Evolutionary conservation across 495 filamentous ascomycete species (phyloP).

Genomic region (Xylaria castorea): DNA sequence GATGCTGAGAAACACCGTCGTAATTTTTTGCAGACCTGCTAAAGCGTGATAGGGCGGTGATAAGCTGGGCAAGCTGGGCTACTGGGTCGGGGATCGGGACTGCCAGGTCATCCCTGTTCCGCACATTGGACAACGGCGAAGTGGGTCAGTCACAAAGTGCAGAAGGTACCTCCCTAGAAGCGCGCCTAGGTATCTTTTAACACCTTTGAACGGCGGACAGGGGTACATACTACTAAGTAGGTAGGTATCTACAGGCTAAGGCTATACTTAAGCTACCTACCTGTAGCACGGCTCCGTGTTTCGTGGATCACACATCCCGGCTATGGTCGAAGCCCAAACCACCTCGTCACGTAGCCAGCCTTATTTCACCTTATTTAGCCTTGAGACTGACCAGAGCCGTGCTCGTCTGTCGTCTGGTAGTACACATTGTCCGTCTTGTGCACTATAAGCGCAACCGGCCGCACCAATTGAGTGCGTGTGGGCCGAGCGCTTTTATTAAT

Average conservation of each 20-base stretch:
- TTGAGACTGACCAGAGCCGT: not conserved
- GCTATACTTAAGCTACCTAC: too few relatives aligned
- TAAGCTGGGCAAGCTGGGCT: slow-evolving; percentile 12
- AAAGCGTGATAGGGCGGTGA: slow-evolving; percentile 22
- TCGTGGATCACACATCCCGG: not conserved
- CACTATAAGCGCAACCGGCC: not conserved
- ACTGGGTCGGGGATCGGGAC: not conserved
- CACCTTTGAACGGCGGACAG: not conserved
- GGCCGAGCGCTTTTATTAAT: not conserved
- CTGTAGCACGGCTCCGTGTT: slow-evolving; percentile 15
- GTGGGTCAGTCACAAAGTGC: not conserved
- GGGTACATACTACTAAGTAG: not conserved
- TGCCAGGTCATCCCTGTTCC: slow-evolving; percentile 9
- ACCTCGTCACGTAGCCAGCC: not conserved
- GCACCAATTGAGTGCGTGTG: not conserved
- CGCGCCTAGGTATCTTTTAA: not conserved
- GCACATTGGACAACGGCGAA: not conserved
- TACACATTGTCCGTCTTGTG: not conserved
- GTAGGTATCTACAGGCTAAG: not conserved
- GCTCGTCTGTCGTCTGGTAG: not conserved
- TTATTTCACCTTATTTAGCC: not conserved
- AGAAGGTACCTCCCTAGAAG: not conserved
- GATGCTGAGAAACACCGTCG: slow-evolving; percentile 3
- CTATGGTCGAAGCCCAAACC: slow-evolving; percentile 1
- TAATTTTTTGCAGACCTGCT: slow-evolving; percentile 26